Evolutionary conservation across 2,329 filamentous ascomycete species (phyloP), one percentile per base, ranked within the genome.

Genomic region (Clarireedia monteithiana): DNA sequence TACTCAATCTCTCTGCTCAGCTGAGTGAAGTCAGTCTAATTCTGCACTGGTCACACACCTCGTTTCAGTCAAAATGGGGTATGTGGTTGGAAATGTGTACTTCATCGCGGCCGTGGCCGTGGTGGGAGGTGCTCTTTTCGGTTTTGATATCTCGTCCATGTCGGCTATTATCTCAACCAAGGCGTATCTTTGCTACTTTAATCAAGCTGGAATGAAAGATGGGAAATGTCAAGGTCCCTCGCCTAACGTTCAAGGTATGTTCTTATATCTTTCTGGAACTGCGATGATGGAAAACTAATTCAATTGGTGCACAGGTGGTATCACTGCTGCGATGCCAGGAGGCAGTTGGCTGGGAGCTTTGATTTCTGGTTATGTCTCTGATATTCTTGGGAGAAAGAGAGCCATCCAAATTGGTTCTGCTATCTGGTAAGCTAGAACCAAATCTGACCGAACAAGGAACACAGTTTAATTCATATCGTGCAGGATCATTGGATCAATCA

Each of bases 261-360:
- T 77, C 78, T 65, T 4, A 34, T 34, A 12, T 20, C 4, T 9
- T 39, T 26, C 49, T 20, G 9, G 1, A 15, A n/a, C 9, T 10
- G 6, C 26, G 6, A 79, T 76, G 74, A 73, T 77, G 54, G 73
- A 81, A 4, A 68, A 66, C 12, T 67, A 74, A 40, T 67, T 71
- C 55, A 4, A 34, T 34, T 34, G 30, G 30, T 70, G 76, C 0
- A 80, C 82, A 67, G 83, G 83, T 59, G 82, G 82, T 48, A 88
- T 89, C 65, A 85, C 82, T 0, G 84, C 86, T 23, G 74, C 83
- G 49, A 89, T 89, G 83, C 81, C 85, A 23, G 85, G 78, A 53
- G 86, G 86, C 36, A 88, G 85, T 0, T 88, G 83, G 73, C 69
- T 85, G 24, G 85, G 84, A 59, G 80, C 85, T 50, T 71, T 86